Percentiles rank a stretch among this genome's conserved stretches.
Conservation (phyloP, 805 yeast genomes). For the Ogataea pini region DNA sequence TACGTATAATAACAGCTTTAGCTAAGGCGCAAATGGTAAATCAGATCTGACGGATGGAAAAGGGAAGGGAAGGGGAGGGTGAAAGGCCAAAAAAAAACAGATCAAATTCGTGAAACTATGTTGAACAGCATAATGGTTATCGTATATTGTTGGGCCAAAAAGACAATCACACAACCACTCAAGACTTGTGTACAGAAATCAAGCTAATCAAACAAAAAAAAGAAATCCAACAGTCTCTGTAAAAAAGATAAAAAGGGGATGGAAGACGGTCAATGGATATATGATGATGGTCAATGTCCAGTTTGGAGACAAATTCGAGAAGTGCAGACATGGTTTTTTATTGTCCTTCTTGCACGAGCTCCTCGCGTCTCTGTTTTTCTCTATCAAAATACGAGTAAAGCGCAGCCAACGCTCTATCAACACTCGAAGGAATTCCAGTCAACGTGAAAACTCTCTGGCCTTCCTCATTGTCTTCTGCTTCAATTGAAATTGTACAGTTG, state of each 20-base stretch:
- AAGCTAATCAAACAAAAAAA: constrained; percentile 15
- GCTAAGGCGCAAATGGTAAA: not conserved
- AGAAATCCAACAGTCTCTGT: not conserved
- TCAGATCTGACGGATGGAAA: not conserved
- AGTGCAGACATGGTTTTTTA: not conserved
- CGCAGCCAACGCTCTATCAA: constrained; percentile 56
- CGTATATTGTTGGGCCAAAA: no score
- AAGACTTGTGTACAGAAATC: constrained; percentile 17
- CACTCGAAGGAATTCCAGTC: constrained; percentile 56
- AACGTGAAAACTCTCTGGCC: constrained; percentile 72
- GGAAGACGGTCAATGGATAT: not conserved
- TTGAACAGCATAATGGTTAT: not conserved
- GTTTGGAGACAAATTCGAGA: not conserved
- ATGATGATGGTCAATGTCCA: constrained; percentile 7
- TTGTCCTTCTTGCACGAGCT: constrained; percentile 13
- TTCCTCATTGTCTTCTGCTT: constrained; percentile 63
- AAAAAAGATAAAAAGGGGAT: not conserved
- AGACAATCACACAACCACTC: not conserved
- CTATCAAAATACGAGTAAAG: constrained; percentile 59
- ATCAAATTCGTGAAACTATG: not conserved
- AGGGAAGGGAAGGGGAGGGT: not conserved
- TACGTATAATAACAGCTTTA: constrained; percentile 1
- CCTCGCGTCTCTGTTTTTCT: constrained; percentile 44
- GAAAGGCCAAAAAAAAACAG: not conserved
- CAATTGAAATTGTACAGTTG: constrained; percentile 77